Evolutionary conservation across 2,329 filamentous ascomycete genomes (phyloP), one percentile per base, ranked within the genome.

Genomic region (Elsinoe fawcettii): DNA sequence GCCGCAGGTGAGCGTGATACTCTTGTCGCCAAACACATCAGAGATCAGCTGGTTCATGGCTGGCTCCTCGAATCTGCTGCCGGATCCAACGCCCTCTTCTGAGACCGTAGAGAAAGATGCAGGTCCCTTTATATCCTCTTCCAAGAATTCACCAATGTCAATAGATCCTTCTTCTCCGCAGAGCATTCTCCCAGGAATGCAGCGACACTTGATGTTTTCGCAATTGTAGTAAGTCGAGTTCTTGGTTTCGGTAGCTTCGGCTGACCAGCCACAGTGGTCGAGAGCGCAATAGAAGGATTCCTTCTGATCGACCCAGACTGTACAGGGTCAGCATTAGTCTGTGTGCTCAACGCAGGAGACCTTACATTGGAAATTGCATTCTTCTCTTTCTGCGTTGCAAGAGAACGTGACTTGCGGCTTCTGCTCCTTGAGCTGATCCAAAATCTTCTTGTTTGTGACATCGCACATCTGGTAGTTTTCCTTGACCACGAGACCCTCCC

Each of bases 391-490:
- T 34, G 81, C 83, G 66, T 91, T 83, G 71, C 93, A 99, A 27
- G 86, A 90, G 69, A 99, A 99, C 0, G 93, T 99, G 22, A 95
- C 93, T 71, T 99, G 88, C 0, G 93, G 91, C 59, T 88, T 87
- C 72, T 90, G 83, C 44, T 87, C 85, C 65, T 90, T 88, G 51
- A 99, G 80, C 67, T 92, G 84, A 61, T 91, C 84, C 57, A 92
- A 78, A 67, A 99, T 99, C 76, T 95, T 93, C 71, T 84, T 82
- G 75, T 99, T 99, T 57, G 91, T 97, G 63, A 99, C 93, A 71
- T 95, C 89, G 74, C 93, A 99, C 76, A 96, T 93, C 74, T 99
- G 95, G 74, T 90, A 92, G 75, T 97, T 99, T 73, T 95, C 84
- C 65, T 93, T 90, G 61, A 97, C 86, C 9, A 95, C 86, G 63